Percentiles rank a stretch among this genome's conserved stretches.
Evolutionary conservation across 2,329 filamentous ascomycete genomes (phyloP).

Genomic region (Sordariomycetes sp.): DNA sequence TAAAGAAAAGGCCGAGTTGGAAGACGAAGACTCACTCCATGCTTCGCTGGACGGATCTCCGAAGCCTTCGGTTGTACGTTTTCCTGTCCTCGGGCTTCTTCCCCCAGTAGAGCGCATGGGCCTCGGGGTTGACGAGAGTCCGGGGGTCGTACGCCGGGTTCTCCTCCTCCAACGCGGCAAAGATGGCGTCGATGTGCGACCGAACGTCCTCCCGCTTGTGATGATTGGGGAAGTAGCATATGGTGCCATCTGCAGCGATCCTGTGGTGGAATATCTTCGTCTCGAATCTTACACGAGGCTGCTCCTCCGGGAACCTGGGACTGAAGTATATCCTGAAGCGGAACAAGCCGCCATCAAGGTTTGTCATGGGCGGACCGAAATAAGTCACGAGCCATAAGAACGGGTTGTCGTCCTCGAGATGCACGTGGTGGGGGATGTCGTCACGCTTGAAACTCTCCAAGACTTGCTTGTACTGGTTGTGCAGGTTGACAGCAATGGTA

Average conservation of each 20-base stretch:
- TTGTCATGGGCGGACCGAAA: conserved; percentile 84
- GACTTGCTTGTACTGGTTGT: conserved; percentile 75
- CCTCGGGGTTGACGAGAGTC: conserved; percentile 75
- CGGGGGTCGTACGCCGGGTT: conserved; percentile 80
- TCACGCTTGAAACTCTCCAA: conserved; percentile 59
- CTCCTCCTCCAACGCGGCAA: conserved; percentile 76
- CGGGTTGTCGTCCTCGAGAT: conserved; percentile 68
- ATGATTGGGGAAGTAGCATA: conserved; percentile 63
- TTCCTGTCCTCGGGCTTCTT: conserved; percentile 59
- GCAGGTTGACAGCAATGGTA: conserved; percentile 68
- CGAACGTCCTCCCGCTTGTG: conserved; percentile 59
- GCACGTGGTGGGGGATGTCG: conserved; percentile 61
- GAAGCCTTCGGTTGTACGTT: conserved; percentile 67
- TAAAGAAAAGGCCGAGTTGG: neutral
- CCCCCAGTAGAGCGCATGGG: conserved; percentile 80
- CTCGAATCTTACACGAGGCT: conserved; percentile 71
- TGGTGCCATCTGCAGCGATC: conserved; percentile 64
- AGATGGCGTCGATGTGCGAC: conserved; percentile 72
- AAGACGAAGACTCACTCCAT: conserved; percentile 41
- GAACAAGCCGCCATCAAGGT: conserved; percentile 85
- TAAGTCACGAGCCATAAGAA: conserved; percentile 84
- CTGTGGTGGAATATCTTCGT: conserved; percentile 80
- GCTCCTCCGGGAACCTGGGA: conserved; percentile 73
- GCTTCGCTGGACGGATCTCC: conserved; percentile 61
- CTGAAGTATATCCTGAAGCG: conserved; percentile 69